Percentiles rank a stretch among this genome's conserved stretches.
These are phyloP conservation scores for Wickerhamiella musiphila DNA, from an alignment of 805 yeast genomes.

Conservation along the genomic window DNA sequence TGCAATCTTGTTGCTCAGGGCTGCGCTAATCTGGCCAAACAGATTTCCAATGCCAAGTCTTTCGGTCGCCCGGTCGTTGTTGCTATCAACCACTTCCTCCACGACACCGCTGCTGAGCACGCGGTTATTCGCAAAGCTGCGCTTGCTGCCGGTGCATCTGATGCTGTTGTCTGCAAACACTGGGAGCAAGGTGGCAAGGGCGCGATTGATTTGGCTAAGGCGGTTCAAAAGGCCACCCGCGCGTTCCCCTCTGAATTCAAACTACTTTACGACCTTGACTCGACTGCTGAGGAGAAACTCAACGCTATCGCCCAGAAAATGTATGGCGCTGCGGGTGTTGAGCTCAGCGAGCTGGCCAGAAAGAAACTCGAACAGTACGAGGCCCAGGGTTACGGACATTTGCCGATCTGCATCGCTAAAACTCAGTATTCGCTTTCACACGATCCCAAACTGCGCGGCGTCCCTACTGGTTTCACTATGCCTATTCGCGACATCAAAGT, in stretches of 20 bases:
- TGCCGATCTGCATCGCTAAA: conserved; percentile 94
- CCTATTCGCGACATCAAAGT: conserved; percentile 91
- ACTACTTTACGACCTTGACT: conserved; percentile 51
- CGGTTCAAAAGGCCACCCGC: conserved; percentile 57
- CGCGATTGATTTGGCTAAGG: conserved; percentile 65
- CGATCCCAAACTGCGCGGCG: conserved; percentile 85
- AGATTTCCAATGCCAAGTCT: conserved; percentile 66
- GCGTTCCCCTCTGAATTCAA: conserved; percentile 29
- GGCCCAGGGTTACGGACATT: conserved; percentile 69
- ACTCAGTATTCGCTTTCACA: conserved; percentile 94
- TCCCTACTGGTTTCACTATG: conserved; percentile 81
- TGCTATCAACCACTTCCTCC: conserved; percentile 75
- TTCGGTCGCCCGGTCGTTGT: conserved; percentile 89
- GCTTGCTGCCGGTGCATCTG: conserved; percentile 74
- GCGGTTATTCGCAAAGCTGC: conserved; percentile 65
- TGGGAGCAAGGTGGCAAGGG: conserved; percentile 95
- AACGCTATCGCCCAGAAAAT: conserved; percentile 63
- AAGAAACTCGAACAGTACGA: conserved; percentile 69
- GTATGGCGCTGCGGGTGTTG: conserved; percentile 85
- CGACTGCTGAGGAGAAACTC: conserved; percentile 63
- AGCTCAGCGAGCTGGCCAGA: conserved; percentile 66
- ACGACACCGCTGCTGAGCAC: conserved; percentile 69
- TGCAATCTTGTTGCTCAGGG: conserved; percentile 63
- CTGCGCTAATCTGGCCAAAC: conserved; percentile 77
- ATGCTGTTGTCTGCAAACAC: conserved; percentile 79